These are phyloP conservation scores for Claviceps citrina DNA, from an alignment of 2,329 filamentous ascomycete species.

Conservation along the genomic window DNA sequence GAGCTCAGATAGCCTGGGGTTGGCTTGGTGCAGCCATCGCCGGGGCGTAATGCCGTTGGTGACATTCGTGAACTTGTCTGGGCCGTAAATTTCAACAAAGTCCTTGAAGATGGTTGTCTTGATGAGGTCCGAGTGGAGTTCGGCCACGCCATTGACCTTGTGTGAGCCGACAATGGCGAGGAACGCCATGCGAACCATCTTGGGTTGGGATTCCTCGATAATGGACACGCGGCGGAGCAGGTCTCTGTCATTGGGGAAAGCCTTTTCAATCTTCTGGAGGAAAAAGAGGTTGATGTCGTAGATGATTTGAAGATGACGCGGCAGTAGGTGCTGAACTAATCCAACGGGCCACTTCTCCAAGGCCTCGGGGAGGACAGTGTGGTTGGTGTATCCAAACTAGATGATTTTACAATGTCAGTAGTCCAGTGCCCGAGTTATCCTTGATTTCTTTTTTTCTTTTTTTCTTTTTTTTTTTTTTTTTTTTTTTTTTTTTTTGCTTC, in stretches of 20 bases:
- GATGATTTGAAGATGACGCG: slow-evolving; percentile 89
- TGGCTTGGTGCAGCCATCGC: slow-evolving; percentile 94
- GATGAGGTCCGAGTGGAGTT: slow-evolving; percentile 93
- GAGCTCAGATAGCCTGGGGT: slow-evolving; percentile 77
- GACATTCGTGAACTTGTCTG: slow-evolving; percentile 96
- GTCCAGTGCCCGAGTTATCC: neutral
- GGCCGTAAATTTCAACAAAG: slow-evolving; percentile 86
- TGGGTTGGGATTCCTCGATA: slow-evolving; percentile 89
- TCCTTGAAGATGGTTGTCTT: slow-evolving; percentile 99
- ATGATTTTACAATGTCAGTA: neutral
- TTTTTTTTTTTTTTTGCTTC: too few species aligned
- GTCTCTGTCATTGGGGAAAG: slow-evolving; percentile 78
- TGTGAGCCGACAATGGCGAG: slow-evolving; percentile 92
- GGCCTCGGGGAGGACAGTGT: slow-evolving; percentile 92
- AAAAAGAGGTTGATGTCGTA: slow-evolving; percentile 97
- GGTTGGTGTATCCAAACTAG: slow-evolving; percentile 90
- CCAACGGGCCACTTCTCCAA: slow-evolving; percentile 97
- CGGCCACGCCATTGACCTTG: slow-evolving; percentile 97
- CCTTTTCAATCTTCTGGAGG: slow-evolving; percentile 77
- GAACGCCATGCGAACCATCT: slow-evolving; percentile 97
- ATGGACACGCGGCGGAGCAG: slow-evolving; percentile 81
- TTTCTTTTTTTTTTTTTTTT: neutral
- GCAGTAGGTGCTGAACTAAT: slow-evolving; percentile 79
- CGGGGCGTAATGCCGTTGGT: slow-evolving; percentile 96
- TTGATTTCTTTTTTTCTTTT: neutral